These are phyloP conservation scores for Aspergillus saccharolyticus DNA, from an alignment of 495 filamentous ascomycete genomes.

Conservation along the genomic window DNA sequence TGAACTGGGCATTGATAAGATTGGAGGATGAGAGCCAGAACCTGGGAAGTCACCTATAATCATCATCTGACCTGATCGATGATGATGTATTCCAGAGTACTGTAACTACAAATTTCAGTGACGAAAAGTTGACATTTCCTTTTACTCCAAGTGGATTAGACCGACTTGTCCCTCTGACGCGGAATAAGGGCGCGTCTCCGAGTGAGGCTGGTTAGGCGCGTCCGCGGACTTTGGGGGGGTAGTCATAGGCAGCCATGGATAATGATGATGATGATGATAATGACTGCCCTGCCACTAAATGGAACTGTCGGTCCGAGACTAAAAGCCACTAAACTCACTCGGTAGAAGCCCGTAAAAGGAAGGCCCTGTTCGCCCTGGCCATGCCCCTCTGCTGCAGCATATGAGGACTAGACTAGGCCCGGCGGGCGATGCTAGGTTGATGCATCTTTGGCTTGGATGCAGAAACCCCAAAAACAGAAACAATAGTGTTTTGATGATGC, in stretches of 20 bases:
- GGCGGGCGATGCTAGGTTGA: slow-evolving; percentile 4
- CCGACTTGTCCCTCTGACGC: slow-evolving; percentile 5
- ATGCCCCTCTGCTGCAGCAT: slow-evolving; percentile 19
- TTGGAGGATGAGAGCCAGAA: neutral
- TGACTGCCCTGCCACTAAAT: neutral
- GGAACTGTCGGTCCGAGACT: slow-evolving; percentile 1
- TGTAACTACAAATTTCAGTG: neutral
- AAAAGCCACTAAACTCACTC: neutral
- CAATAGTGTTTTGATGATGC: slow-evolving; percentile 10
- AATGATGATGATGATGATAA: neutral
- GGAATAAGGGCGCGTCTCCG: slow-evolving; percentile 27
- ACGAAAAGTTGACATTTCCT: neutral
- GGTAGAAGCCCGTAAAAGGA: neutral
- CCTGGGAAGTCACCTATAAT: neutral
- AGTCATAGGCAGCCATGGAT: slow-evolving; percentile 10
- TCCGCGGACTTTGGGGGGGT: slow-evolving; percentile 16
- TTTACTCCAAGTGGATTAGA: no score
- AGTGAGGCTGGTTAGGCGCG: slow-evolving; percentile 25
- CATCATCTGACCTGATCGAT: slow-evolving; percentile 13
- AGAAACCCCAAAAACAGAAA: slow-evolving; percentile 16
- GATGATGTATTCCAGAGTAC: neutral
- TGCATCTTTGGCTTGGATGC: slow-evolving; percentile 9
- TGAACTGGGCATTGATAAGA: neutral
- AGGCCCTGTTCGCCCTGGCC: slow-evolving; percentile 10
- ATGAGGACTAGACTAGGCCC: slow-evolving; percentile 3